A percentile compares a stretch with the other conserved stretches of the same genome.
Conservation (phyloP, 139 green algal genomes). For the Marvania coccoides region DNA sequence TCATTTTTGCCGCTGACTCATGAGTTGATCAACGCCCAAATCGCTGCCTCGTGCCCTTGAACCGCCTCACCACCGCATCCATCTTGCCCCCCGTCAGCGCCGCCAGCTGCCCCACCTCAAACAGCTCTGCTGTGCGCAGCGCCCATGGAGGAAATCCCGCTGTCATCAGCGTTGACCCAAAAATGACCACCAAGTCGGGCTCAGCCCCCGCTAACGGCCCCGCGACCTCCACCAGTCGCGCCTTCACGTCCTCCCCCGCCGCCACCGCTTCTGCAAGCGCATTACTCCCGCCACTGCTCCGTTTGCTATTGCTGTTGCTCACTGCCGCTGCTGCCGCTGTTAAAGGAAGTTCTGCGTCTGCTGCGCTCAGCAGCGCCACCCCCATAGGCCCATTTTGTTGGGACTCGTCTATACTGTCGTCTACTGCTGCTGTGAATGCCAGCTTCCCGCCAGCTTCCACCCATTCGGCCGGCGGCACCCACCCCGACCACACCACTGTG, state of each 20-base stretch:
- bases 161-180: slow-evolving; percentile 11
- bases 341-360: slow-evolving; percentile 12
- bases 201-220: slow-evolving; percentile 8
- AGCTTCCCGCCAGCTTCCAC: no score
- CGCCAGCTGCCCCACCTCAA: slow-evolving; percentile 20
- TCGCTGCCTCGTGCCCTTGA: slow-evolving; percentile 17
- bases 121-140: slow-evolving; percentile 28
- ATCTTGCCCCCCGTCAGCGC: slow-evolving; percentile 1
- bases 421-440: neutral
- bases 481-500: neutral
- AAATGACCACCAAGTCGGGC: slow-evolving; percentile 23
- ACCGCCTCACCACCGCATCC: slow-evolving; percentile 11
- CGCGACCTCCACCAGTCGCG: neutral
- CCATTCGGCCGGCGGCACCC: neutral
- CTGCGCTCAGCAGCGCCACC: slow-evolving; percentile 10
- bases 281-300: neutral
- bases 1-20: no score
- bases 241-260: slow-evolving; percentile 3
- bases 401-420: neutral
- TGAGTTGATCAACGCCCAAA: slow-evolving; percentile 9
- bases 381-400: neutral
- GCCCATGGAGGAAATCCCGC: slow-evolving; percentile 35
- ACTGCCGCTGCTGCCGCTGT: neutral
- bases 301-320: neutral
- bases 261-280: neutral